A percentile compares a stretch with the other conserved stretches of the same genome.
Conservation (phyloP, 1,284 basidiomycete species). For the Boletus sp. region DNA sequence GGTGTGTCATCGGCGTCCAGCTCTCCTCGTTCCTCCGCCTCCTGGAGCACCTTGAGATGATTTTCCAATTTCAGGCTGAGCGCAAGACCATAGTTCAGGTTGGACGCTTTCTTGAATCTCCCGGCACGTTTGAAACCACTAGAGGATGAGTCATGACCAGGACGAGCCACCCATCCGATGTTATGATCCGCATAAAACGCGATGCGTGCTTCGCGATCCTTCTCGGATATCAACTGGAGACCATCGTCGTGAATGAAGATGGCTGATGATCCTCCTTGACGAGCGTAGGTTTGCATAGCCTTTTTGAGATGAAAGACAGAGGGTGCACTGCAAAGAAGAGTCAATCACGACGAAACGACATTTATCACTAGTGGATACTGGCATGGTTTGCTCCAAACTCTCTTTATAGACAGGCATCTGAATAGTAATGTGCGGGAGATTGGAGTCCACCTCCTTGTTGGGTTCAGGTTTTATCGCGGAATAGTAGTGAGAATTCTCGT, state of each 20-base stretch:
- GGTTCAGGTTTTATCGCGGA: constrained; percentile 56
- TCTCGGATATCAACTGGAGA: constrained; percentile 54
- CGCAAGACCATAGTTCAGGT: constrained; percentile 80
- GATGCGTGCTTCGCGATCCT: constrained; percentile 62
- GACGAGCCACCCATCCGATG: constrained; percentile 84
- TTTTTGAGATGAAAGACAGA: constrained; percentile 78
- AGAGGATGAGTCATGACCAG: constrained; percentile 41
- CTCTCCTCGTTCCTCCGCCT: constrained; percentile 36
- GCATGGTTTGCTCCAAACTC: constrained; percentile 68
- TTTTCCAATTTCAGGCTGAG: constrained; percentile 61
- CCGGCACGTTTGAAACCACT: constrained; percentile 75
- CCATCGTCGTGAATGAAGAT: constrained; percentile 82
- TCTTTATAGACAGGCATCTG: constrained; percentile 83
- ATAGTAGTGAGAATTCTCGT: constrained; percentile 71
- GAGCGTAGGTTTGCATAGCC: constrained; percentile 83
- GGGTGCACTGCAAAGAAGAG: constrained; percentile 47
- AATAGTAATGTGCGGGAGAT: constrained; percentile 70
- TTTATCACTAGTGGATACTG: constrained; percentile 19
- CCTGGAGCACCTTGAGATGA: constrained; percentile 57
- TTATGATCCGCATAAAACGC: constrained; percentile 77
- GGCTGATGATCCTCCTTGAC: constrained; percentile 73
- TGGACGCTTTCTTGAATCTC: constrained; percentile 86
- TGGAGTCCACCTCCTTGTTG: constrained; percentile 54
- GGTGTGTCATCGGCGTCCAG: constrained; percentile 38
- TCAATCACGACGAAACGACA: constrained; percentile 60